Percentiles rank a stretch among this genome's conserved stretches.
phyloP scores from a whole-genome alignment of 176 grass and related monocot genomes.

The Ensete ventricosum region DNA sequence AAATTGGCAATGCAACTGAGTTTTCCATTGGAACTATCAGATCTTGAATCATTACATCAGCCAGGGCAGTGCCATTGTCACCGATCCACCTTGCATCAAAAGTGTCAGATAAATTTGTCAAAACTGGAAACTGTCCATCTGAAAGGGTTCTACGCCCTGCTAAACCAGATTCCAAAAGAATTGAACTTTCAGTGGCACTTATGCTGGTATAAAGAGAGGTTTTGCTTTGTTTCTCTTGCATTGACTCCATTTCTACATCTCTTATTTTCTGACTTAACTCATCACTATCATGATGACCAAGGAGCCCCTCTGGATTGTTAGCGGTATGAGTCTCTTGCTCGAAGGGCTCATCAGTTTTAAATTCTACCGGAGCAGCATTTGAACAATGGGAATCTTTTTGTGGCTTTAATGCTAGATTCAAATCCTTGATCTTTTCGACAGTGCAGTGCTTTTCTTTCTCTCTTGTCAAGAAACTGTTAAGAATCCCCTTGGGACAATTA shows the following conservation, averaged over 20 bases:
- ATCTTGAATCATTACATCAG: slow-evolving; percentile 35
- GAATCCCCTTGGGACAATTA: slow-evolving; percentile 27
- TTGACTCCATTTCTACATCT: slow-evolving; percentile 34
- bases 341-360: slow-evolving; percentile 29
- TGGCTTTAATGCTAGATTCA: slow-evolving; percentile 32
- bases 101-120: slow-evolving; percentile 52
- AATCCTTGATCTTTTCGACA: slow-evolving; percentile 35
- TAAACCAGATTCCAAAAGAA: slow-evolving; percentile 49
- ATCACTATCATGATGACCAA: slow-evolving; percentile 22
- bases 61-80: slow-evolving; percentile 43
- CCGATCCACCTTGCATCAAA: slow-evolving; percentile 85
- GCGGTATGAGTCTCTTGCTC: slow-evolving; percentile 24
- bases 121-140: slow-evolving; percentile 75
- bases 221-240: slow-evolving; percentile 35
- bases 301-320: slow-evolving; percentile 17
- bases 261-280: slow-evolving; percentile 24
- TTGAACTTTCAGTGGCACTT: slow-evolving; percentile 42
- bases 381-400: slow-evolving; percentile 31
- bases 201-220: slow-evolving; percentile 41
- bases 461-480: slow-evolving; percentile 24
- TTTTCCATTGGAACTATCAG: slow-evolving; percentile 7
- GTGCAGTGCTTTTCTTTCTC: slow-evolving; percentile 37
- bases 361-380: slow-evolving; percentile 23
- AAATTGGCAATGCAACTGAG: slow-evolving; percentile 14
- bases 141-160: slow-evolving; percentile 65